These are phyloP conservation scores for Colletotrichum orbiculare DNA, from an alignment of 2,329 filamentous ascomycete species.

Conservation along the genomic window DNA sequence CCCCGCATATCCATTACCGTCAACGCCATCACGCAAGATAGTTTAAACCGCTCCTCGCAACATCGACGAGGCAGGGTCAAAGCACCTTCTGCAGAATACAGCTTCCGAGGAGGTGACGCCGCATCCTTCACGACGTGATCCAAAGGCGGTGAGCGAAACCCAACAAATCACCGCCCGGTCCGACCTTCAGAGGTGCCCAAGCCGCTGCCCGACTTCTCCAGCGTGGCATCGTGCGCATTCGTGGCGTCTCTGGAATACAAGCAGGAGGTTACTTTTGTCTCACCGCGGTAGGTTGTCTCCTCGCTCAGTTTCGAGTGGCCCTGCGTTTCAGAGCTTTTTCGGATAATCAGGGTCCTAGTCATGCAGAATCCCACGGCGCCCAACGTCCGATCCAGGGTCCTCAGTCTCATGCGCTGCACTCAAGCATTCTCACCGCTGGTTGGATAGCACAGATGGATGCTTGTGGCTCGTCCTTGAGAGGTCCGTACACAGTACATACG, in stretches of 20 bases:
- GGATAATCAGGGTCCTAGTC: conserved; percentile 35
- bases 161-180: neutral
- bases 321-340: conserved; percentile 28
- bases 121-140: conserved; percentile 2
- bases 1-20: neutral
- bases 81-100: no score
- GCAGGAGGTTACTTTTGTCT: neutral
- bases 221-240: neutral
- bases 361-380: conserved; percentile 18
- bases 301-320: conserved; percentile 27
- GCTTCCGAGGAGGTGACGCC: neutral
- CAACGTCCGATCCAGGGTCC: conserved; percentile 30
- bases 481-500: neutral
- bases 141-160: conserved; percentile 20
- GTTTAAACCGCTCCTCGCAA: no score
- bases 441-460: neutral
- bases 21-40: no score
- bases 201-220: conserved; percentile 11
- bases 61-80: no score
- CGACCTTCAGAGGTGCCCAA: neutral
- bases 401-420: conserved; percentile 16
- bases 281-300: conserved; percentile 1
- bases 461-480: neutral
- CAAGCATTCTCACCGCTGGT: conserved; percentile 27
- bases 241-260: neutral